Percentiles rank a stretch among this genome's conserved stretches.
These are phyloP conservation scores for Calonectria multiphialidica DNA, from an alignment of 2,329 filamentous ascomycete species.

Conservation along the genomic window DNA sequence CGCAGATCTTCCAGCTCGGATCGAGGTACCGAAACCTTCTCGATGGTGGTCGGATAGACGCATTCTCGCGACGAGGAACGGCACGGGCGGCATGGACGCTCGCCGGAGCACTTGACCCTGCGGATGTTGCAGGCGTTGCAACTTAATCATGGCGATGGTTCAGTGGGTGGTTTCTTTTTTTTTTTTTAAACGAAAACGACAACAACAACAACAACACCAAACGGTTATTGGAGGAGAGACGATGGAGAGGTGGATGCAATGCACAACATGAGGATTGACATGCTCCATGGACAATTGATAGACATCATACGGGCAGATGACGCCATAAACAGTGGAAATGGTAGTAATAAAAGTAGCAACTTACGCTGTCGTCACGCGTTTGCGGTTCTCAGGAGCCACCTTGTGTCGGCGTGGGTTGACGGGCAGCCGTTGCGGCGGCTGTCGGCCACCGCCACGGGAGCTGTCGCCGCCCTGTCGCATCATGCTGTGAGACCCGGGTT, in stretches of 20 bases:
- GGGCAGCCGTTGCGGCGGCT: constrained; percentile 54
- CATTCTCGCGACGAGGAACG: constrained; percentile 57
- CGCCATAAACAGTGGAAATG: background rate
- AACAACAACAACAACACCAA: constrained; percentile 9
- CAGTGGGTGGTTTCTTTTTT: background rate
- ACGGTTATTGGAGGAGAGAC: background rate
- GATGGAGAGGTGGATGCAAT: background rate
- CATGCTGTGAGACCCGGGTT: constrained; percentile 17
- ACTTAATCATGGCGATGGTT: constrained; percentile 43
- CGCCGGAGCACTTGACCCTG: constrained; percentile 65
- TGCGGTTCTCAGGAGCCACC: constrained; percentile 60
- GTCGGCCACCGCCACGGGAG: constrained; percentile 37
- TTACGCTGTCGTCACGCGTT: constrained; percentile 64
- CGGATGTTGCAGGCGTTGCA: constrained; percentile 67
- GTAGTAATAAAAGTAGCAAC: constrained; percentile 35
- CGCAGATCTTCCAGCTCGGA: constrained; percentile 56
- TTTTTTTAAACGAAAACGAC: background rate
- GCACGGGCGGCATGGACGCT: constrained; percentile 62
- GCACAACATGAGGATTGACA: background rate
- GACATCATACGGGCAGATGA: background rate
- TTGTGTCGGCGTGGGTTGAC: constrained; percentile 64
- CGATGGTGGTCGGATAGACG: constrained; percentile 58
- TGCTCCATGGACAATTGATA: background rate
- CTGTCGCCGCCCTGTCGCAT: constrained; percentile 31
- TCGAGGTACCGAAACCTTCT: constrained; percentile 58